Base-by-base conservation (phyloP, 345 rosid species). In the Eucalyptus regnans region DNA sequence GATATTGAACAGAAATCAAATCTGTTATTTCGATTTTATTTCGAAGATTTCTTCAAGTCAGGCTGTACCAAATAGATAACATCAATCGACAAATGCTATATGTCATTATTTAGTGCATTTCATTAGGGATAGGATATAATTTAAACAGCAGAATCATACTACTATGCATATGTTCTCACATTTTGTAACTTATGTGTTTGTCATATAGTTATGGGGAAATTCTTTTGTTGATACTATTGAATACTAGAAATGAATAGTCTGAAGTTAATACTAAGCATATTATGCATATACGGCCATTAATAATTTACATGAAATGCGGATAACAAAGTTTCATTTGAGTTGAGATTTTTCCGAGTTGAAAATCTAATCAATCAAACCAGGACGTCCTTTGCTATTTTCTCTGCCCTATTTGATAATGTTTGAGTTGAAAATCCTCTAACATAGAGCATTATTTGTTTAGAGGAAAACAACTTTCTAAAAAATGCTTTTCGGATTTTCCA, bases 401-500 rank as follows among this genome's bases (percentile, higher is more conserved):
- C 80, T 41, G 3, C 23, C 43, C 23, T 16, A 33, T 68, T 33
- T 33, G 44, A 71, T 71, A 71, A 71, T 16, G 23, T 37, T 17
- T 71, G 41, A 33, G 33, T 62, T 62, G 71, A 62, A 62, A 62
- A 62, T 29, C 71, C 33, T 12, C 33, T 20, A 20, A 52, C 58
- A 20, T 52, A 52, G 4, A 52, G 4, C 58, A 52, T 52, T 52
- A 52, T 52, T 52, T 20, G 58, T 52, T 7, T 52, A 0, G 2
- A 2, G 2, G 1, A 52, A 18, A 20, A 52, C 20, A 52, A 20
- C 4, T 9, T 52, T 52, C 58, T 52, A 52, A 52, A 52, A 20
- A 52, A 52, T 1, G 2, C 3, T 52, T 1, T 52, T 52, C 0
- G 1, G 0, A 52, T 52, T 52, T 1, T 52, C 5, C 1, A 0